Percentiles rank a stretch among this genome's conserved stretches.
Evolutionary conservation across 108 stramenopile genomes (phyloP).

Genomic region (Skeletonema tropicum): DNA sequence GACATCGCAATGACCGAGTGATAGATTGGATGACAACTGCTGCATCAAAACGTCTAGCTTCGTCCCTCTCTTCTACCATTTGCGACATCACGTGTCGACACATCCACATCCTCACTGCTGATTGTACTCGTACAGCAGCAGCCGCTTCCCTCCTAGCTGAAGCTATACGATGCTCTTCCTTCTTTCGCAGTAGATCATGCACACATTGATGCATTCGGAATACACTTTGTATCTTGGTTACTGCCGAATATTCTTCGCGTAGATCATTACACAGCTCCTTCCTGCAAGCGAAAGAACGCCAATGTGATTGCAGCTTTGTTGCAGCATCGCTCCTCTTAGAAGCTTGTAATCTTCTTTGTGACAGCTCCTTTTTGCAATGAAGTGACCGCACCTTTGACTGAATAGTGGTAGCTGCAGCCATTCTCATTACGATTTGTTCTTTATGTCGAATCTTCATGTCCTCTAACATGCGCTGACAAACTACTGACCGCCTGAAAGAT

Average conservation of each 20-base stretch:
- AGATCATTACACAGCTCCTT: background rate
- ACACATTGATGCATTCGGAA: background rate
- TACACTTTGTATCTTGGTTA: constrained; percentile 19
- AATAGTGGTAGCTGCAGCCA: background rate
- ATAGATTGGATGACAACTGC: too few relatives aligned
- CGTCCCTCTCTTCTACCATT: too few relatives aligned
- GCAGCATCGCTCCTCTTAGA: background rate
- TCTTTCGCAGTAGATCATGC: background rate
- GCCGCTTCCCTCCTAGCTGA: background rate
- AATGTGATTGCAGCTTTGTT: constrained; percentile 13
- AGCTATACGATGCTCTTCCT: background rate
- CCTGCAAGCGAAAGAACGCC: constrained; percentile 12
- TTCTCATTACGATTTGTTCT: background rate
- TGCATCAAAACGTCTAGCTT: too few relatives aligned
- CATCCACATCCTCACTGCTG: constrained; percentile 3
- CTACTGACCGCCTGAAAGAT: too few relatives aligned
- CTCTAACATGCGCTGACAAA: too few relatives aligned
- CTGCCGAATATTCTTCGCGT: background rate
- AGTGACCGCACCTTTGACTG: background rate
- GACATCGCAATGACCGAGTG: background rate
- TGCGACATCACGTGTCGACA: background rate
- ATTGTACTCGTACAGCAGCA: constrained; percentile 14
- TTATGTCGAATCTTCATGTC: constrained; percentile 2
- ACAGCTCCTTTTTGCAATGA: background rate
- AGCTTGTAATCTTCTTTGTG: background rate